phyloP scores from a whole-genome alignment of 2,329 filamentous ascomycete genomes.

The Aspergillus ibericus region DNA sequence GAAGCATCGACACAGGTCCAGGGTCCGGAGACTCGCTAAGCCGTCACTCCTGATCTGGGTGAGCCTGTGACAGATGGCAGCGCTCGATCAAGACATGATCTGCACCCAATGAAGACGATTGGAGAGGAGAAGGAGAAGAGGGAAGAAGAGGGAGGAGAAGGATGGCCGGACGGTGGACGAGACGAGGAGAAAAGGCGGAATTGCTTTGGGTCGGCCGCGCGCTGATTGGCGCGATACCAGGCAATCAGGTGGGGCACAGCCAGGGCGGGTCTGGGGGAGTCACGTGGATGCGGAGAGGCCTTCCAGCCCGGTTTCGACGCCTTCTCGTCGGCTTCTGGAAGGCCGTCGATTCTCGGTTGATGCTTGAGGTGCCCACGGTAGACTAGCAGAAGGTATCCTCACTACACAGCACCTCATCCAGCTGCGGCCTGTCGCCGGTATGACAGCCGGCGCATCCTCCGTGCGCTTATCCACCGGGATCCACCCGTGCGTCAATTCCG shows the following conservation, averaged over 20 bases:
- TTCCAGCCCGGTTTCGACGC: neutral
- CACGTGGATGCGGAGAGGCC: conserved; percentile 19
- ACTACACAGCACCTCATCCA: neutral
- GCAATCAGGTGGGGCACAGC: conserved; percentile 7
- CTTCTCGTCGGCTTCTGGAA: neutral
- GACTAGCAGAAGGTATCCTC: neutral
- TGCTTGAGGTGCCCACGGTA: neutral
- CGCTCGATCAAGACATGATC: conserved; percentile 9
- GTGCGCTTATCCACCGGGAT: neutral
- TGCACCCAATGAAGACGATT: neutral
- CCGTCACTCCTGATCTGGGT: conserved; percentile 10
- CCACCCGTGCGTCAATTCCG: neutral
- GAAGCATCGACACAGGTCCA: conserved; percentile 24
- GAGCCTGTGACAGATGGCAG: neutral
- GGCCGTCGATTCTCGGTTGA: neutral
- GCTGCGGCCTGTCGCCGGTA: neutral
- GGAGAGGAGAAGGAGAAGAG: conserved; percentile 7
- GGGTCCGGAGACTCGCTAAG: conserved; percentile 16
- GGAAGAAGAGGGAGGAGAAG: neutral
- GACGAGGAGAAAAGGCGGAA: conserved; percentile 6
- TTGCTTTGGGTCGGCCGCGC: neutral
- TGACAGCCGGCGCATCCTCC: neutral
- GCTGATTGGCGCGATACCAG: neutral
- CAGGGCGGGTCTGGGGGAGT: conserved; percentile 12
- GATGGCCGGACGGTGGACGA: neutral